phyloP scores from a whole-genome alignment of 1,284 basidiomycete genomes.

The Coriolopsis trogii region DNA sequence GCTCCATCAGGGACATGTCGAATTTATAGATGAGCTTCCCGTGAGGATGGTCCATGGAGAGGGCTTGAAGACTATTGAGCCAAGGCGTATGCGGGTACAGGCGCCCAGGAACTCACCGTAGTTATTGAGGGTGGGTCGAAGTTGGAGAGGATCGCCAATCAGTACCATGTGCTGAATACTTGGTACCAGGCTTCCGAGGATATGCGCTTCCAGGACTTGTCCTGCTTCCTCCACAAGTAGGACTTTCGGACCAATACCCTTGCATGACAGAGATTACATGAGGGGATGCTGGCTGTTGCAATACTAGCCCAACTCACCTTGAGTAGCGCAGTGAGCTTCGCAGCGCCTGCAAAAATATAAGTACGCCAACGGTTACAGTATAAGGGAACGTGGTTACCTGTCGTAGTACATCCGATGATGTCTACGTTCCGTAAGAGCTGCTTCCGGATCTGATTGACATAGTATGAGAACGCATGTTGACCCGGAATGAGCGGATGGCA shows the following conservation, averaged over 20 bases:
- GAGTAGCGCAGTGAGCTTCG: constrained; percentile 59
- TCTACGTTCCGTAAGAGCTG: constrained; percentile 54
- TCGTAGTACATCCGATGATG: constrained; percentile 75
- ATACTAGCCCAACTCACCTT: no score
- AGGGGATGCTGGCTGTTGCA: no score
- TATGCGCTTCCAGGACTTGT: constrained; percentile 76
- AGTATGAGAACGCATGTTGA: background rate
- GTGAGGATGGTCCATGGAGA: constrained; percentile 42
- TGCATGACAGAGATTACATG: no score
- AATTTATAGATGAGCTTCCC: constrained; percentile 44
- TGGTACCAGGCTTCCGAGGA: constrained; percentile 61
- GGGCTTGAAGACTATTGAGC: constrained; percentile 26
- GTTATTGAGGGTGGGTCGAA: constrained; percentile 67
- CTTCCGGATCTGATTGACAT: constrained; percentile 33
- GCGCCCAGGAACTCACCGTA: constrained; percentile 47
- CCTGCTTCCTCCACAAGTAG: constrained; percentile 57
- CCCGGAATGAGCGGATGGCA: background rate
- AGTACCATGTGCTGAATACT: constrained; percentile 28
- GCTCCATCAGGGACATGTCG: constrained; percentile 52
- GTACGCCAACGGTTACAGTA: background rate
- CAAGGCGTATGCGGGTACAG: background rate
- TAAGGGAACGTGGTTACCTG: constrained; percentile 39
- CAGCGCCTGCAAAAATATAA: constrained; percentile 52
- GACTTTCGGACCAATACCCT: constrained; percentile 42
- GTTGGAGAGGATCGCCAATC: constrained; percentile 50